These are phyloP conservation scores for Claviceps humidiphila DNA, from an alignment of 2,329 filamentous ascomycete species.

Conservation along the genomic window DNA sequence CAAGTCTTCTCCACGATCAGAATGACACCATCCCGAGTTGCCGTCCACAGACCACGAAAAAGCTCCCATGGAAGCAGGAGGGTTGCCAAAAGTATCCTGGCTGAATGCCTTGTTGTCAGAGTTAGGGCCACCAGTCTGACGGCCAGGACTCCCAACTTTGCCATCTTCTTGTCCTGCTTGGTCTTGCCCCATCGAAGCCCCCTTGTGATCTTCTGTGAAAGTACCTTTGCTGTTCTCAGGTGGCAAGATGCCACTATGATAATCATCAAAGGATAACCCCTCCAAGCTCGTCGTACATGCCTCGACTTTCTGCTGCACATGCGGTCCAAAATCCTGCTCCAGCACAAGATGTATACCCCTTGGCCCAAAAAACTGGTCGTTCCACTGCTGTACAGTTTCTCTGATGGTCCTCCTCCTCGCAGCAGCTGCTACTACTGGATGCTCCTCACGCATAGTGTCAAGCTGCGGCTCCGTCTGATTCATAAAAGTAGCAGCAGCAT, in stretches of 20 bases:
- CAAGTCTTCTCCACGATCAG: constrained; percentile 5
- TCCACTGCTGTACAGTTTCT: constrained; percentile 39
- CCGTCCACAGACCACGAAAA: background rate
- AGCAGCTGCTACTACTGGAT: constrained; percentile 7
- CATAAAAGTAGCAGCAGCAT: constrained; percentile 8
- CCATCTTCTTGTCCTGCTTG: background rate
- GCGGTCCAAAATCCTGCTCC: constrained; percentile 8
- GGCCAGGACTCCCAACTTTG: background rate
- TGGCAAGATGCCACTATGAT: background rate
- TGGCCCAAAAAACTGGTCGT: constrained; percentile 40
- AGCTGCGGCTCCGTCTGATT: constrained; percentile 29
- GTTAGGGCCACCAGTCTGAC: background rate
- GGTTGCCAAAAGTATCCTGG: background rate
- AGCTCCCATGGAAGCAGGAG: background rate
- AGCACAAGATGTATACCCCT: constrained; percentile 32
- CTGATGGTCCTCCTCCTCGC: constrained; percentile 18
- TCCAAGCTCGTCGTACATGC: constrained; percentile 10
- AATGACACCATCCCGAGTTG: background rate
- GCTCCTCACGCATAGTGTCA: constrained; percentile 17
- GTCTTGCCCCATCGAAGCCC: background rate
- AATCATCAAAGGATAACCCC: constrained; percentile 28
- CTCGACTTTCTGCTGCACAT: constrained; percentile 3
- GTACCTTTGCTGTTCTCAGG: constrained; percentile 24
- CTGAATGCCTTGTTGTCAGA: background rate
- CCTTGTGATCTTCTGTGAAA: constrained; percentile 8